Conservation (phyloP, 495 filamentous ascomycete genomes). For the Apiosordaria backusii region DNA sequence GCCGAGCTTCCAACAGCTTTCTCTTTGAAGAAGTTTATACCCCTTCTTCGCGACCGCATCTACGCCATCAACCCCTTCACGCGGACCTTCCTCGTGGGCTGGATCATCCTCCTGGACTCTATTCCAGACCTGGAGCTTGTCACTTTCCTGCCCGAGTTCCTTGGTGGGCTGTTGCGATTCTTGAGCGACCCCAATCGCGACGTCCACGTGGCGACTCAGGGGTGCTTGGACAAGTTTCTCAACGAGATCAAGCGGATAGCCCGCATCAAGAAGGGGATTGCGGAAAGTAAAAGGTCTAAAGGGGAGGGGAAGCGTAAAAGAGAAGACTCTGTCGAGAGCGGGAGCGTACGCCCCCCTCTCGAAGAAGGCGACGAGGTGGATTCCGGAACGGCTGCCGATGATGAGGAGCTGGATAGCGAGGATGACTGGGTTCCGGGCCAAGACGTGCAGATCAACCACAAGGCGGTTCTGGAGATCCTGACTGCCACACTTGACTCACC, state of each 20-base stretch:
- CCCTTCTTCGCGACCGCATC: conserved; percentile 87
- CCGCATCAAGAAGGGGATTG: conserved; percentile 84
- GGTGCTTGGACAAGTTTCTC: conserved; percentile 86
- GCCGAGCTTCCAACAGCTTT: conserved; percentile 78
- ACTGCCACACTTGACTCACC: conserved; percentile 85
- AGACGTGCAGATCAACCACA: conserved; percentile 92
- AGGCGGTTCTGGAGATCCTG: conserved; percentile 86
- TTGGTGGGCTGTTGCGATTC: conserved; percentile 87
- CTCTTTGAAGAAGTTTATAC: conserved; percentile 86
- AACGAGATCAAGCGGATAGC: conserved; percentile 93
- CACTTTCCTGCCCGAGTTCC: conserved; percentile 83
- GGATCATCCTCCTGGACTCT: conserved; percentile 92
- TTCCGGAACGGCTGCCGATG: conserved; percentile 57
- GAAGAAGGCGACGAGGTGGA: conserved; percentile 53
- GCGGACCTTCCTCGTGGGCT: conserved; percentile 89
- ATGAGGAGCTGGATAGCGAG: conserved; percentile 59
- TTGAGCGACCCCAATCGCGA: conserved; percentile 88
- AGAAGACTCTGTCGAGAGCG: conserved; percentile 61
- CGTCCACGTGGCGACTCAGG: conserved; percentile 88
- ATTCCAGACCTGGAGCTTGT: conserved; percentile 97
- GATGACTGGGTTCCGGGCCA: conserved; percentile 97
- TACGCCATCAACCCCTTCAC: conserved; percentile 92
- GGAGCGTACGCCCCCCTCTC: conserved; percentile 42
- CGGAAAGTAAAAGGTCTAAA: conserved; percentile 73
- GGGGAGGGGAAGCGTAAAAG: conserved; percentile 63